Conservation (phyloP, 2,329 filamentous ascomycete genomes). For the Pseudogymnoascus sp. region DNA sequence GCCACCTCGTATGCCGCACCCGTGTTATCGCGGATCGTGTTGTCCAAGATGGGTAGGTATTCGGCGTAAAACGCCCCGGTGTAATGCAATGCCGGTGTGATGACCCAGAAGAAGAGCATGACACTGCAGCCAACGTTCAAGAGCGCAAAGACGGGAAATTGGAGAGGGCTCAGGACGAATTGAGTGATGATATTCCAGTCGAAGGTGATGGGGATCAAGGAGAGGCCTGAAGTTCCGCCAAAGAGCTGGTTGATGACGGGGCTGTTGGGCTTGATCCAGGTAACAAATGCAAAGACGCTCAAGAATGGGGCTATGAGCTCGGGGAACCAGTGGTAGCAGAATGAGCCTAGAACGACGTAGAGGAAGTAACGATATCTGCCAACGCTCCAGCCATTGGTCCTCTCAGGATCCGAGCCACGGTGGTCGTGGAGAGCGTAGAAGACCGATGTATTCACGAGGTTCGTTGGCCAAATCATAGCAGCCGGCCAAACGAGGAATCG, state of each 20-base stretch:
- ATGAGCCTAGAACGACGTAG: constrained; percentile 47
- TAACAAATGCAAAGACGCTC: constrained; percentile 63
- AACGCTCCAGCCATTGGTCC: constrained; percentile 51
- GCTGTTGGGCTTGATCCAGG: constrained; percentile 63
- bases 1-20: constrained; percentile 55
- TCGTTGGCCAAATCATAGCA: constrained; percentile 20
- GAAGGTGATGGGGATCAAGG: constrained; percentile 63
- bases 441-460: constrained; percentile 16
- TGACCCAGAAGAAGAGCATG: constrained; percentile 54
- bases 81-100: constrained; percentile 54
- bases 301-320: constrained; percentile 64
- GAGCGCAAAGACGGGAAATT: constrained; percentile 65
- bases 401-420: constrained; percentile 39
- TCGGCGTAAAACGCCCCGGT: constrained; percentile 53
- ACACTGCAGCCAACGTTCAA: constrained; percentile 64
- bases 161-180: constrained; percentile 35
- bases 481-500: constrained; percentile 16
- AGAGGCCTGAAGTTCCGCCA: constrained; percentile 57
- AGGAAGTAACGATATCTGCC: constrained; percentile 58
- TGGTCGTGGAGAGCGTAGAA: constrained; percentile 51
- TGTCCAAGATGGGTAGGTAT: constrained; percentile 62
- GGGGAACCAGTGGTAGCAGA: constrained; percentile 61
- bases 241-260: constrained; percentile 65
- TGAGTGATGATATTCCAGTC: constrained; percentile 62
- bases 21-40: constrained; percentile 64